phyloP scores from a whole-genome alignment of 2,329 filamentous ascomycete genomes.

The Sporothrix globosa region DNA sequence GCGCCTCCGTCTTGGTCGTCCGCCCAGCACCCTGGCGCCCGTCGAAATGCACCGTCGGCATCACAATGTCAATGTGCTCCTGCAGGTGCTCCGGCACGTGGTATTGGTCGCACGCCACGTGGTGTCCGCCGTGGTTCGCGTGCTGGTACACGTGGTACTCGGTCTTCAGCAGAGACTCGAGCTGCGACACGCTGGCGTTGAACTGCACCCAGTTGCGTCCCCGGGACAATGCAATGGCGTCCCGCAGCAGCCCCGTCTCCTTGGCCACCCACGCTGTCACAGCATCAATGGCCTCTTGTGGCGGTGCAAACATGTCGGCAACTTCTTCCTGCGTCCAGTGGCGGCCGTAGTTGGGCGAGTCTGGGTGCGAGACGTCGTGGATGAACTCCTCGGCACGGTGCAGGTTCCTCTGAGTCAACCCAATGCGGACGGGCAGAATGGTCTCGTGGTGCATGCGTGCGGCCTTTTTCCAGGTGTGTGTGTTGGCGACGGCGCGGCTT shows the following conservation, averaged over 20 bases:
- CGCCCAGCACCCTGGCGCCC: slow-evolving; percentile 40
- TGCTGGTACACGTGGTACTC: slow-evolving; percentile 58
- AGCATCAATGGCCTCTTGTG: slow-evolving; percentile 51
- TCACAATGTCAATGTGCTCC: slow-evolving; percentile 49
- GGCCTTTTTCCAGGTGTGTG: slow-evolving; percentile 39
- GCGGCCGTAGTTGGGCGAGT: slow-evolving; percentile 51
- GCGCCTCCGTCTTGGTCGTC: slow-evolving; percentile 37
- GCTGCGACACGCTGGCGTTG: slow-evolving; percentile 57
- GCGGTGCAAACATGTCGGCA: slow-evolving; percentile 49
- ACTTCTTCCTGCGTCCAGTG: slow-evolving; percentile 53
- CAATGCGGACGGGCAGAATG: slow-evolving; percentile 48
- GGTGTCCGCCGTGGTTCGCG: slow-evolving; percentile 41
- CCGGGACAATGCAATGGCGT: slow-evolving; percentile 54
- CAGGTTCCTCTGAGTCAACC: slow-evolving; percentile 52
- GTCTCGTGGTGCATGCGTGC: slow-evolving; percentile 37
- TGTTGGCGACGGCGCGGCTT: slow-evolving; percentile 38
- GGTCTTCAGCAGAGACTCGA: slow-evolving; percentile 57
- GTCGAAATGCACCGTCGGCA: slow-evolving; percentile 48
- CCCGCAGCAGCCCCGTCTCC: slow-evolving; percentile 53
- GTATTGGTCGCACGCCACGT: slow-evolving; percentile 50
- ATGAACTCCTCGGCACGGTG: slow-evolving; percentile 51
- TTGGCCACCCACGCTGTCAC: slow-evolving; percentile 58
- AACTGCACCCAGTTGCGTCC: slow-evolving; percentile 59
- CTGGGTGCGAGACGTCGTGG: slow-evolving; percentile 50
- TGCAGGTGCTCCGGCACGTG: slow-evolving; percentile 45